A percentile compares a stretch with the other conserved stretches of the same genome.
phyloP scores from a whole-genome alignment of 441 rosid species.

The Bocquillonia castaneifolia region DNA sequence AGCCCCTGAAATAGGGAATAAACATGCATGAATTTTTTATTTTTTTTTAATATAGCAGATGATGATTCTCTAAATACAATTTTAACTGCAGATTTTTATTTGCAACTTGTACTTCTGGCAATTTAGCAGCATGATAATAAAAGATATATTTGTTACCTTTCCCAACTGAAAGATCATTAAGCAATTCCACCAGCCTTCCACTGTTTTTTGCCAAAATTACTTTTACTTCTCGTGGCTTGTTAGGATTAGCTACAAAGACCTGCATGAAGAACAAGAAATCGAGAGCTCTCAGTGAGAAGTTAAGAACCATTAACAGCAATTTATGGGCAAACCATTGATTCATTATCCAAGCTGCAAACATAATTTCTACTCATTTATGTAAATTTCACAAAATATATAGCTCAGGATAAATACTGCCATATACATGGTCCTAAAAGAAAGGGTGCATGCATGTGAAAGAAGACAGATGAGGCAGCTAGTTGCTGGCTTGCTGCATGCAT shows the following conservation, averaged over 20 bases:
- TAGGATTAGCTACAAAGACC: conserved; percentile 97
- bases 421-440: no score
- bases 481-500: no score
- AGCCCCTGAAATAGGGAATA: conserved; percentile 39
- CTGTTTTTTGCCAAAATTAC: conserved; percentile 81
- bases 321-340: neutral
- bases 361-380: neutral
- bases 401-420: neutral
- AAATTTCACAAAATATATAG: neutral
- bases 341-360: neutral
- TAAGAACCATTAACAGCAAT: neutral
- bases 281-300: conserved; percentile 1
- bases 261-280: conserved; percentile 24
- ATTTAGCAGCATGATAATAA: neutral
- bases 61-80: neutral
- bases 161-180: conserved; percentile 60
- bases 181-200: conserved; percentile 64
- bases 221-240: conserved; percentile 82
- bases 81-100: neutral
- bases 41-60: neutral
- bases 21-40: neutral
- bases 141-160: conserved; percentile 48
- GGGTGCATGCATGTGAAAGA: no score
- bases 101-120: neutral
- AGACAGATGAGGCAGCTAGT: no score